A percentile compares a stretch with the other conserved stretches of the same genome.
Evolutionary conservation across 441 rosid species (phyloP).

Genomic region (Croton laevigatus): DNA sequence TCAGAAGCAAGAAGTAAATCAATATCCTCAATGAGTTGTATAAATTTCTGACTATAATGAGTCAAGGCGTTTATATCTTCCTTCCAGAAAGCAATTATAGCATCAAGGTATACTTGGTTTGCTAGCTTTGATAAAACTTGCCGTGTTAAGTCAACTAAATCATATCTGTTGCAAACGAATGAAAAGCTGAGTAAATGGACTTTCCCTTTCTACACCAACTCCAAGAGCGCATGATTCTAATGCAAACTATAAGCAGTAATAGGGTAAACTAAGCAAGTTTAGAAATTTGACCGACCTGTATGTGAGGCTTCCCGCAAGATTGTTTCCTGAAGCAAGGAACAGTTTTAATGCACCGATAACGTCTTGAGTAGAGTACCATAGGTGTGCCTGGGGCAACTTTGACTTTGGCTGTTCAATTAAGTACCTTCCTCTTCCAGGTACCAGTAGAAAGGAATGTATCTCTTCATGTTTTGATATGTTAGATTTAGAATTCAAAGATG

Average conservation of each 20-base stretch:
- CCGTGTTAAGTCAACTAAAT: constrained; percentile 86
- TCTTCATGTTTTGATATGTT: constrained; percentile 30
- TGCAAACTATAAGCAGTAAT: neutral
- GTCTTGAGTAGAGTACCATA: constrained; percentile 79
- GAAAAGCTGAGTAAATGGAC: neutral
- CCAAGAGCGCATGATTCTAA: neutral
- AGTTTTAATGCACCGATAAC: constrained; percentile 58
- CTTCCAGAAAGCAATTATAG: constrained; percentile 54
- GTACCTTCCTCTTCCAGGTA: constrained; percentile 51
- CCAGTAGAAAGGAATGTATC: constrained; percentile 24
- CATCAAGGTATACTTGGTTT: constrained; percentile 70
- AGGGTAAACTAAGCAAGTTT: neutral
- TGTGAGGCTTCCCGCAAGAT: constrained; percentile 61
- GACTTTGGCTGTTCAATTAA: constrained; percentile 48
- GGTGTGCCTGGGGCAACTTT: constrained; percentile 66
- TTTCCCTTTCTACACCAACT: neutral
- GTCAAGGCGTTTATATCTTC: constrained; percentile 52
- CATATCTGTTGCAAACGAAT: constrained; percentile 56
- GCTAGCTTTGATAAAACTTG: constrained; percentile 94
- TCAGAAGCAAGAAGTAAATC: constrained; percentile 80
- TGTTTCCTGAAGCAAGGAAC: constrained; percentile 72
- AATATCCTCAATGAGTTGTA: constrained; percentile 72
- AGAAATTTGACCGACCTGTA: constrained; percentile 48
- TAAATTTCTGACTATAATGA: constrained; percentile 46
- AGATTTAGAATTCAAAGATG: constrained; percentile 40